Base-by-base conservation (phyloP, 306 rosid species). In the Vigna nakashimae region DNA sequence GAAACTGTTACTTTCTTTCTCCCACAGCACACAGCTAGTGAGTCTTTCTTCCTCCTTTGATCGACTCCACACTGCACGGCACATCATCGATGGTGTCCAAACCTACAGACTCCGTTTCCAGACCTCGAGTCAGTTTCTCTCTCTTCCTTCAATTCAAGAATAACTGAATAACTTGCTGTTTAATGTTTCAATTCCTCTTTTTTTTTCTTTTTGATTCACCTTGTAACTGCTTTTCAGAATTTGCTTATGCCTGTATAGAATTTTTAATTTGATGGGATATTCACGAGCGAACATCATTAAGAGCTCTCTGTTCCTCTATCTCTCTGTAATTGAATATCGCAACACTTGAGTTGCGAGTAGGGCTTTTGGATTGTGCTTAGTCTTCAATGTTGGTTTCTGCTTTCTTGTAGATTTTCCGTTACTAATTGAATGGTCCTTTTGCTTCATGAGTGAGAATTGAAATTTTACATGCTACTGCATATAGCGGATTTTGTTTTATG, bases 61-160 rank as follows among this genome's bases (percentile, higher is more conserved):
- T 77, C 79, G 70, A 43, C 77, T 49, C 43, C 45, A 12, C 42
- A 7, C 74, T 4, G 7, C 55, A 45, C 69, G 52, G 48, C 64
- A 65, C 82, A 67, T 73, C 75, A 59, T 65, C 89, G 81, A 88
- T 89, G 89, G 90, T 78, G 51, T 84, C 93, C 91, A 87, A 83
- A 75, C 87, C 92, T 9, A 59, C 78, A 58, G 95, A 94, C 82
- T 83, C 91, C 76, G 79, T 83, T 34, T 48, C 71, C 56, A 73
- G 80, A 69, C 79, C 71, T 76, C 80, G 77, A 68, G 97, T 94
- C 73, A 78, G 96, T 86, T 74, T 79, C 78, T 79, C 84, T 20
- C 66, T 73, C 55, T 71, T 30, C 22, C 63, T 76, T 34, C 49
- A 60, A 45, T 45, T 50, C 11, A 15, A 38, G 60, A 13, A 17